These are phyloP conservation scores for Chrysoporthe puriensis DNA, from an alignment of 2,329 filamentous ascomycete species.

Conservation along the genomic window DNA sequence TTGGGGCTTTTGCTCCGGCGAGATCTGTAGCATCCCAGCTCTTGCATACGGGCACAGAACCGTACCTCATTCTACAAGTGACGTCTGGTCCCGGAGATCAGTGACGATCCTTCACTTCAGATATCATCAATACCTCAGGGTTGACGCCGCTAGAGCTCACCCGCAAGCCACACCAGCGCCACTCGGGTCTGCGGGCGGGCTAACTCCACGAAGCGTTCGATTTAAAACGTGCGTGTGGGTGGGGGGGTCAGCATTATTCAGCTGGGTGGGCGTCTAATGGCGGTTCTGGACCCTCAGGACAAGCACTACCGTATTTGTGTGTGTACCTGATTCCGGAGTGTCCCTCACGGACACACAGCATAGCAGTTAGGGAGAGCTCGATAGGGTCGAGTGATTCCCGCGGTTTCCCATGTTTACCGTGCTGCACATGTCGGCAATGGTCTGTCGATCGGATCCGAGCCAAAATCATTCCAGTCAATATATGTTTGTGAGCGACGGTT, in stretches of 20 bases:
- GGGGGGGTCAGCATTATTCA: neutral
- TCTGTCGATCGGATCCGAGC: neutral
- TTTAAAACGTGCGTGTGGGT: too few species aligned
- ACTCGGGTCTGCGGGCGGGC: too few species aligned
- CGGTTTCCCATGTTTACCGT: neutral
- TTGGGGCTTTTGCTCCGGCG: too few species aligned
- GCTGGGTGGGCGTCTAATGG: neutral
- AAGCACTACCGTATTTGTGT: neutral
- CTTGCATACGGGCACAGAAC: too few species aligned
- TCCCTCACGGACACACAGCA: neutral
- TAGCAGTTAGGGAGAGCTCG: neutral
- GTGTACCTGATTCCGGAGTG: neutral
- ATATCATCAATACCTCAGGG: too few species aligned
- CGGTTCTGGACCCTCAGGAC: neutral
- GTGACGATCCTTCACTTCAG: too few species aligned
- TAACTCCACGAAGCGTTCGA: too few species aligned
- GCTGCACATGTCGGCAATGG: neutral
- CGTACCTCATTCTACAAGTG: too few species aligned
- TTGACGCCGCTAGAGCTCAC: too few species aligned
- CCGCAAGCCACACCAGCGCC: too few species aligned
- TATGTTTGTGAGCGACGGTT: neutral
- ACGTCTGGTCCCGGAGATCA: too few species aligned
- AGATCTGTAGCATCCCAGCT: too few species aligned
- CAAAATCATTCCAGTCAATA: neutral
- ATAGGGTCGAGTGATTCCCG: neutral